Evolutionary conservation across 306 rosid species (phyloP), one percentile per base, ranked within the genome.

Genomic region (Cicer pinnatifidum): DNA sequence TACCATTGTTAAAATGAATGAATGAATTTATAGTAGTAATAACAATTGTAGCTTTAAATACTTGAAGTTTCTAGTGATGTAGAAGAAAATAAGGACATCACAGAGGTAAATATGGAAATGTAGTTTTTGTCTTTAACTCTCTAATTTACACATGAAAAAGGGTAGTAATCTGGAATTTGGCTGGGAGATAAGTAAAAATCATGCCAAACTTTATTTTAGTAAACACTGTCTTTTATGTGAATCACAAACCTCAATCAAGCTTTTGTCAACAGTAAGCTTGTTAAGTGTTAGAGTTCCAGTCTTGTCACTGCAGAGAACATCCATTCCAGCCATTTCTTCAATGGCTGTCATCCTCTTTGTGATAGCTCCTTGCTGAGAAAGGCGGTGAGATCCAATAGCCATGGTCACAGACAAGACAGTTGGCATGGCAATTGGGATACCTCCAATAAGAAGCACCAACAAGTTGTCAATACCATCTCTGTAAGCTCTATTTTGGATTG

Each of bases 341-440:
- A 91, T 91, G 66, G 97, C 96, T 37, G 97, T 91, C 97, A 91
- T 91, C 74, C 97, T 91, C 85, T 91, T 91, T 33, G 97, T 91
- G 80, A 91, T 91, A 82, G 97, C 97, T 7, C 97, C 97, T 83
- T 91, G 97, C 56, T 89, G 61, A 0, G 97, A 87, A 33, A 91
- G 66, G 63, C 90, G 91, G 80, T 91, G 97, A 40, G 97, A 89
- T 38, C 97, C 97, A 51, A 91, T 91, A 51, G 96, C 97, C 97
- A 91, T 91, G 72, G 97, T 91, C 20, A 91, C 97, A 1, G 97
- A 91, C 84, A 91, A 61, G 45, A 91, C 97, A 0, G 97, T 91
- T 44, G 97, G 95, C 97, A 91, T 91, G 58, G 97, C 97, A 74
- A 91, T 91, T 37, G 97, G 97, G 76, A 91, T 91, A 15, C 97